Evolutionary conservation across 108 stramenopile genomes (phyloP), one percentile per base, ranked within the genome.

Genomic region (Skeletonema costatum): DNA sequence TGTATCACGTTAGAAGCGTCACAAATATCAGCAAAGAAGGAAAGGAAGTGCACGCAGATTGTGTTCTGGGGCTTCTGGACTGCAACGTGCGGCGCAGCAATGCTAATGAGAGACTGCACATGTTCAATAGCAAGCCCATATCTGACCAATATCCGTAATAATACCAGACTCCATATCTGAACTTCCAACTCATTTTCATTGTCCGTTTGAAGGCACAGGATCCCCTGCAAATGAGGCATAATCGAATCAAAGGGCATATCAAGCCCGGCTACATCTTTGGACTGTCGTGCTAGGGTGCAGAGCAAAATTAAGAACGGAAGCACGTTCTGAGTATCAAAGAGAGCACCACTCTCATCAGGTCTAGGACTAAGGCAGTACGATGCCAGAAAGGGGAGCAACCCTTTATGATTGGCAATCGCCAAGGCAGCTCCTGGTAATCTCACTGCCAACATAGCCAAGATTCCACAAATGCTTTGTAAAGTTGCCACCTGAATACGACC

Each of bases 391-490:
- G 87, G 74, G 14, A 91, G 71, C n/a, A 96, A 61, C 19, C 70
- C 71, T 63, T 84, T 60, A 63, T 96, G 91, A 59, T 86, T 75
- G 10, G 87, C 79, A 82, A 96, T 93, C 12, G 92, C 95, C 29
- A 86, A 76, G 12, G 95, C 93, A 42, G 92, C 93, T 32, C 95
- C 95, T 17, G 90, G 93, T 32, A 92, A 93, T 61, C 95, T 77
- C 36, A 92, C 78, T 10, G 81, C 74, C n/a, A 96, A 64, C 88
- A 93, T 87, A 12, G 84, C 68, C 36, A 96, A 71, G 32, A 94
- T 93, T 35, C 91, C 91, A 71, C 89, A 90, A 29, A 90, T 78
- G 31, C 89, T 74, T 13, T 58, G 62, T 29, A 90, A 68, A 46
- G 80, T 87, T 66, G 82, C 77, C 6, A 59, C 77, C 32, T 84